phyloP scores from a whole-genome alignment of 2,329 filamentous ascomycete species.

The Diaporthe sp. region DNA sequence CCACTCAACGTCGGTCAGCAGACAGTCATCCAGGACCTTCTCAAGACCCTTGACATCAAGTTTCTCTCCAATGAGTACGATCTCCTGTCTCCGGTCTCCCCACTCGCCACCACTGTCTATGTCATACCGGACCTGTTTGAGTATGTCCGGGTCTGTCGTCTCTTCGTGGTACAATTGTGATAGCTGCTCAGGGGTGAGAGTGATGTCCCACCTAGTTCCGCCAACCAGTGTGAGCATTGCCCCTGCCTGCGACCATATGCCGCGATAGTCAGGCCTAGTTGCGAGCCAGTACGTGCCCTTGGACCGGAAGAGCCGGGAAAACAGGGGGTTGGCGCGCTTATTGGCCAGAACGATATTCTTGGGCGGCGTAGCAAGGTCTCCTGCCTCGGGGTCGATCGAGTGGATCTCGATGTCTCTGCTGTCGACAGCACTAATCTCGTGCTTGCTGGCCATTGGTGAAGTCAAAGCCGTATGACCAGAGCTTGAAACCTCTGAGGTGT shows the following conservation, averaged over 20 bases:
- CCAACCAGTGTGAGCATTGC: constrained; percentile 73
- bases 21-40: constrained; percentile 67
- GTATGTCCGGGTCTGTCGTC: constrained; percentile 59
- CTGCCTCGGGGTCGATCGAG: constrained; percentile 38
- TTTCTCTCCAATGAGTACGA: constrained; percentile 80
- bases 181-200: constrained; percentile 56
- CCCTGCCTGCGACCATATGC: constrained; percentile 74
- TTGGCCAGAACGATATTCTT: constrained; percentile 64
- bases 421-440: constrained; percentile 41
- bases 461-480: not conserved
- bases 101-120: constrained; percentile 69
- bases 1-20: constrained; percentile 72
- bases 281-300: constrained; percentile 74
- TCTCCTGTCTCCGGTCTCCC: constrained; percentile 78
- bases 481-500: not conserved
- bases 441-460: not conserved
- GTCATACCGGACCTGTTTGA: constrained; percentile 62
- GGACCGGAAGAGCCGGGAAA: constrained; percentile 70
- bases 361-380: constrained; percentile 49
- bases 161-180: constrained; percentile 53
- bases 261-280: constrained; percentile 64
- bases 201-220: constrained; percentile 70
- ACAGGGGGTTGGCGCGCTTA: constrained; percentile 66
- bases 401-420: constrained; percentile 42
- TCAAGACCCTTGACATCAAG: constrained; percentile 67